Conservation (phyloP, 345 rosid species). For the Crucihimalaya himalaica region DNA sequence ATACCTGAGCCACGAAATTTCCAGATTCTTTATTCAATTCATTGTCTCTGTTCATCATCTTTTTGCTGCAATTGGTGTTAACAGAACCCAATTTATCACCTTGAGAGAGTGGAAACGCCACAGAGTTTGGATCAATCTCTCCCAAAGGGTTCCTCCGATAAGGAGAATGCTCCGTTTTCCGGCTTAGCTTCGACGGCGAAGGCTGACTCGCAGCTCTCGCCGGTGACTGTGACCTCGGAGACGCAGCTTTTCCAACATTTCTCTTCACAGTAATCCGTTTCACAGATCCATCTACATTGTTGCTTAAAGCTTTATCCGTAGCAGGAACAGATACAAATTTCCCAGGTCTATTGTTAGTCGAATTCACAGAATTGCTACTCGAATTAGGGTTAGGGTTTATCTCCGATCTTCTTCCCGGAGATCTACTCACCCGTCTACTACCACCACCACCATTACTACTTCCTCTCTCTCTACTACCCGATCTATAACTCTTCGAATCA, state of each 20-base stretch:
- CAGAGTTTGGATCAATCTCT: constrained; percentile 65
- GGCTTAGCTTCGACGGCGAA: constrained; percentile 61
- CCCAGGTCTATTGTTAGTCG: constrained; percentile 47
- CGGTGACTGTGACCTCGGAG: constrained; percentile 87
- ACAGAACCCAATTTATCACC: constrained; percentile 33
- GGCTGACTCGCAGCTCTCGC: constrained; percentile 49
- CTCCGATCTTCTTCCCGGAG: constrained; percentile 82
- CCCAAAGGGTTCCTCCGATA: constrained; percentile 68
- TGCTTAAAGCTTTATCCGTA: constrained; percentile 61
- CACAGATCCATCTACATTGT: constrained; percentile 38
- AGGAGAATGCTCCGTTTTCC: constrained; percentile 87
- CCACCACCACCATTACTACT: constrained; percentile 37
- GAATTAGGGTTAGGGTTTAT: constrained; percentile 37
- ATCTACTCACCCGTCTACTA: constrained; percentile 76
- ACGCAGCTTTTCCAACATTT: constrained; percentile 52
- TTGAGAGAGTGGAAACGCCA: constrained; percentile 47
- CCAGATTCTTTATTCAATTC: constrained; percentile 38
- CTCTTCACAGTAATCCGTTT: constrained; percentile 73
- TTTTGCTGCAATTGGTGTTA: constrained; percentile 33
- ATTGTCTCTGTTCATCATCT: constrained; percentile 36
- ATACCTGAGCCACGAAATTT: constrained; percentile 44
- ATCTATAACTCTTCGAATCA: constrained; percentile 45
- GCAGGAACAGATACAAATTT: constrained; percentile 89
- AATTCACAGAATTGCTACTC: constrained; percentile 34
- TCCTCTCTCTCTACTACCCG: constrained; percentile 68